phyloP scores from a whole-genome alignment of 202 grass and related monocot genomes.

The Elaeis oleifera region DNA sequence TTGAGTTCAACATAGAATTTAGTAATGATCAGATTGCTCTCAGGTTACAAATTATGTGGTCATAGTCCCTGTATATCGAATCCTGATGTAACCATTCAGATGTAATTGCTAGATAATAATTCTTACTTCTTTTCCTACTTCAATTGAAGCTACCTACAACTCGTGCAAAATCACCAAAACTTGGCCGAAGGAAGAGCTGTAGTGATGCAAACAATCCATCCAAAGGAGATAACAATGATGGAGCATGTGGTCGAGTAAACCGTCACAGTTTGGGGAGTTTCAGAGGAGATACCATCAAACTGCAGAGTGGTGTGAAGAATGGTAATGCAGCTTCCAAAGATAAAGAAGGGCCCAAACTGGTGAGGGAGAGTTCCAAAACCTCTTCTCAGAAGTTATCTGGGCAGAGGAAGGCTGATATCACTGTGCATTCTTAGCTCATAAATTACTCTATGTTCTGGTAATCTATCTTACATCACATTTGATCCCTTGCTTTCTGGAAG shows the following conservation, averaged over 20 bases:
- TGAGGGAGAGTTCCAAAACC: constrained; percentile 29
- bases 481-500: neutral
- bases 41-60: too few relatives aligned
- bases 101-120: neutral
- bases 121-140: constrained; percentile 1
- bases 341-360: constrained; percentile 1
- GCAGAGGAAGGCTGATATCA: constrained; percentile 38
- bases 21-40: too few relatives aligned
- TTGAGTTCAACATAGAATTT: too few relatives aligned
- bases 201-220: constrained; percentile 47
- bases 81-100: too few relatives aligned
- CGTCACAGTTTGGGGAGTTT: constrained; percentile 31
- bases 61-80: too few relatives aligned
- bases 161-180: constrained; percentile 82
- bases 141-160: constrained; percentile 59
- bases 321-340: constrained; percentile 2
- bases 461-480: constrained; percentile 7
- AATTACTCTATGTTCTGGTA: neutral
- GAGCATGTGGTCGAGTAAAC: constrained; percentile 40
- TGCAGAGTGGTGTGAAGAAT: constrained; percentile 7
- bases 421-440: constrained; percentile 35
- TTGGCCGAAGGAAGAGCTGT: constrained; percentile 65
- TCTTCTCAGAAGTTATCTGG: constrained; percentile 31
- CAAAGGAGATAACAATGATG: constrained; percentile 40
- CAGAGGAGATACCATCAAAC: constrained; percentile 31